Base-by-base conservation (phyloP, 2,329 filamentous ascomycete species). In the Cercospora sp. region DNA sequence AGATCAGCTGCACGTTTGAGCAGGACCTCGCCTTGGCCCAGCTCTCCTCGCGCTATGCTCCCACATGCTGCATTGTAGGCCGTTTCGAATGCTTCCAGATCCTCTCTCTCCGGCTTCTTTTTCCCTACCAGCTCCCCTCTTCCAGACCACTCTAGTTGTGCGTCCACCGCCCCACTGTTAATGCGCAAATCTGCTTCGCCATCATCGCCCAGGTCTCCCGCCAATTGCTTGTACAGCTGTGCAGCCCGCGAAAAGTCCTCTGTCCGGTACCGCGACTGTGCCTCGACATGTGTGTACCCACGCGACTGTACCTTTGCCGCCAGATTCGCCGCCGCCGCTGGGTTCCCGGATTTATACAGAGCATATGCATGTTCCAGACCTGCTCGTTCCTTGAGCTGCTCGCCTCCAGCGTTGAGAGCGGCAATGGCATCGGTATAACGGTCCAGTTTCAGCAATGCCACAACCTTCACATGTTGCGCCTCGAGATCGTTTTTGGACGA, bases 361-460 rank as follows among this genome's bases (percentile, higher is more conserved):
- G 91, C 90, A 81, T 96, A 96, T 2, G 90, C 87, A 77, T 89
- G 89, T 79, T 94, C 92, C 53, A 94, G 83, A 16, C 81, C 76
- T 72, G 89, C 91, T 66, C 81, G 80, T 45, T 86, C 81, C 76
- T 89, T 87, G 66, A 94, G 80, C 70, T 81, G 83, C 67, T 86
- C 82, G 60, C 88, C 88, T 18, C 84, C 88, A 39, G 89, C 87
- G 68, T 89, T 86, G 67, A 94, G 85, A 65, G 87, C 85, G 67
- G 87, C 87, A 59, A 93, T 82, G 57, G 91, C 91, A 78, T 95
- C 92, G 66, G 91, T 87, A 79, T 90, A 95, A 67, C 91, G 90
- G 79, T 95, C 92, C 73, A 95, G 87, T 78, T 93, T 93, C 70
- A 95, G 84, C 20, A 95, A 85, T 23, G 92, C 91, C 55, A 94